phyloP scores from a whole-genome alignment of 2,329 filamentous ascomycete genomes.

The Tolypocladium nubicola region DNA sequence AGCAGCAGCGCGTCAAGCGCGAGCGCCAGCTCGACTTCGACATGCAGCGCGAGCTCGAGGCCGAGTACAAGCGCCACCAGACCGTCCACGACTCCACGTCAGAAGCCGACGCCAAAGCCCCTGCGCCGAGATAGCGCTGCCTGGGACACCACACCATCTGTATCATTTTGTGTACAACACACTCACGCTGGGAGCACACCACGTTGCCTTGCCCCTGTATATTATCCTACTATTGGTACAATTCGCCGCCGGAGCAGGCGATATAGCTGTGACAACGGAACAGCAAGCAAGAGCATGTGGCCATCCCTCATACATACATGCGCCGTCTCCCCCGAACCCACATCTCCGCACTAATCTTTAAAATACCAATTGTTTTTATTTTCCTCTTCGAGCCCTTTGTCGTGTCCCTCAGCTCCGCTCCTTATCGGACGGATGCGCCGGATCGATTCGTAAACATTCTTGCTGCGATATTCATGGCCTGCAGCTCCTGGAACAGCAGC shows the following conservation, averaged over 20 bases:
- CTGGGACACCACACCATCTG: not conserved
- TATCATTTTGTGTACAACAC: constrained; percentile 3
- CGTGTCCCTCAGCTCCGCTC: not conserved
- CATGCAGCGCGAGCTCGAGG: constrained; percentile 73
- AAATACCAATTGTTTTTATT: not conserved
- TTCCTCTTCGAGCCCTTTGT: not conserved
- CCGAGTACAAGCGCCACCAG: constrained; percentile 84
- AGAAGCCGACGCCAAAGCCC: constrained; percentile 8
- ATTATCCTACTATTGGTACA: constrained; percentile 11
- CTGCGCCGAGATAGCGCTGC: constrained; percentile 12
- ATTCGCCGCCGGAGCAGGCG: constrained; percentile 2
- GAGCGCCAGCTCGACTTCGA: constrained; percentile 94
- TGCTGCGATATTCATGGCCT: constrained; percentile 96
- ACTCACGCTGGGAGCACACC: not conserved
- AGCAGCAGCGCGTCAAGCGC: constrained; percentile 80
- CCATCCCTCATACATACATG: constrained; percentile 9
- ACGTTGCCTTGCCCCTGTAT: constrained; percentile 2
- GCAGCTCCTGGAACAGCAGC: constrained; percentile 94
- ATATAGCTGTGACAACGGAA: not conserved
- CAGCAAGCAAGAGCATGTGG: not conserved
- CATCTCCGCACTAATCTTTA: not conserved
- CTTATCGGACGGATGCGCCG: constrained; percentile 58
- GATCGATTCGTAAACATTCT: constrained; percentile 91
- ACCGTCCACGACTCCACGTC: constrained; percentile 45
- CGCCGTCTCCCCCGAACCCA: constrained; percentile 4